A percentile compares a stretch with the other conserved stretches of the same genome.
Conservation (phyloP, 2,329 filamentous ascomycete genomes). For the Sphaerulina populicola region DNA sequence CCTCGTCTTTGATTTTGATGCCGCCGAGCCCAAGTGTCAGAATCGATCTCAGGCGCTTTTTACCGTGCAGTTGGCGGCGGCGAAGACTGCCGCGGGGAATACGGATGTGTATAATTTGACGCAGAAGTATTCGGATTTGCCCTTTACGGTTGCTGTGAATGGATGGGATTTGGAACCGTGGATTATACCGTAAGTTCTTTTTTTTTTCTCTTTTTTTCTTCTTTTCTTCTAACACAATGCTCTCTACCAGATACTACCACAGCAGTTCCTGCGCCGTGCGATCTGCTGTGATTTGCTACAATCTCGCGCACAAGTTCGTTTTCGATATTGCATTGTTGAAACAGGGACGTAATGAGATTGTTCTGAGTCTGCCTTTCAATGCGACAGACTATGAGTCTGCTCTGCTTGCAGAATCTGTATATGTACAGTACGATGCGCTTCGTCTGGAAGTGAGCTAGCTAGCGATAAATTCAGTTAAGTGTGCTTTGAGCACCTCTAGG, state of each 20-base stretch:
- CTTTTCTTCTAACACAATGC: neutral
- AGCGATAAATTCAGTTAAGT: neutral
- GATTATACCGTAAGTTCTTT: conserved; percentile 45
- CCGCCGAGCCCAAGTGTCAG: conserved; percentile 33
- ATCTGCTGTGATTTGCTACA: conserved; percentile 54
- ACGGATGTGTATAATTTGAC: conserved; percentile 51
- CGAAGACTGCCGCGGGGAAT: conserved; percentile 55
- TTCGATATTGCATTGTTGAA: conserved; percentile 46
- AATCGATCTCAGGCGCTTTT: conserved; percentile 45
- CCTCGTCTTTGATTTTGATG: conserved; percentile 44
- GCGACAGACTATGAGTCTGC: conserved; percentile 53
- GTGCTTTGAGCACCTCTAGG: neutral
- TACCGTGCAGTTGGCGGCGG: conserved; percentile 55
- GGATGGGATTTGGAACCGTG: conserved; percentile 42
- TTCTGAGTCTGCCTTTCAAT: conserved; percentile 52
- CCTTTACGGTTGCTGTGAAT: conserved; percentile 45
- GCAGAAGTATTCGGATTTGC: conserved; percentile 48
- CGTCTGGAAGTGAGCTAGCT: conserved; percentile 50
- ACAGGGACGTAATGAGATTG: conserved; percentile 48
- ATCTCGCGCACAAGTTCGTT: conserved; percentile 51
- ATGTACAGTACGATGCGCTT: conserved; percentile 59
- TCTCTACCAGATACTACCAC: conserved; percentile 41
- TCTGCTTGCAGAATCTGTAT: conserved; percentile 47
- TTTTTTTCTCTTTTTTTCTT: no score
- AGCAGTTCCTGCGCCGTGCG: conserved; percentile 54